Evolutionary conservation across 1,284 basidiomycete genomes (phyloP), one percentile per base, ranked within the genome.

Genomic region (Cryptococcus deneoformans): DNA sequence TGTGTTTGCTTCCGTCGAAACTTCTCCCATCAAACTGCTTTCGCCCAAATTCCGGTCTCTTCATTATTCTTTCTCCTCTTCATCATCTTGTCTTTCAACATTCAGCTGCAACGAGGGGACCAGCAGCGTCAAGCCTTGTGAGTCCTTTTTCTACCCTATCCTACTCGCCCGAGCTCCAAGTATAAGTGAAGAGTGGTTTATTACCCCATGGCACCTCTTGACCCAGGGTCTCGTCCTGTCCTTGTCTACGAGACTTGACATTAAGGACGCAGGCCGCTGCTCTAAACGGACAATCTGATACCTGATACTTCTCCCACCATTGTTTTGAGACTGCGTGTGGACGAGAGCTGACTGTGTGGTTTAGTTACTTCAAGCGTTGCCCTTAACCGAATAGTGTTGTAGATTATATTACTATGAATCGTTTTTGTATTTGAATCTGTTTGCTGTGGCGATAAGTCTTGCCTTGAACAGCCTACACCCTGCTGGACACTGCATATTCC

Each of bases 191-290:
- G 73, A 75, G 73, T 66, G 69, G 71, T 64, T 67, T 58, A 62
- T 50, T 68, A 64, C 71, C 70, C 73, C 70, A 68, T 69, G 73
- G 73, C 73, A 75, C 73, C 73, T 75, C 73, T 75, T 75, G 73
- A 69, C 67, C 68, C 68, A 75, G 73, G 67, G 62, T 61, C 55
- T 38, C 46, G 37, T 24, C 40, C 46, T 36, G 35, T 34, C 40
- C 38, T 24, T 63, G 20, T 48, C 51, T 42, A 48, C 35, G 44
- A 12, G 16, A n/a, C 6, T 36, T 39, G 36, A 46, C 35, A 37
- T 16, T 11, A 34, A 14, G 35, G 35, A n/a, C 34, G 29, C 57
- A 47, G 61, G 65, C 63, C 69, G 57, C 57, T 71, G 69, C 69
- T 71, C 69, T 68, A 65, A 71, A 58, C 67, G 69, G 69, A 71